Conservation (phyloP, 73 alveolate species). For the Stentor roeselii region DNA sequence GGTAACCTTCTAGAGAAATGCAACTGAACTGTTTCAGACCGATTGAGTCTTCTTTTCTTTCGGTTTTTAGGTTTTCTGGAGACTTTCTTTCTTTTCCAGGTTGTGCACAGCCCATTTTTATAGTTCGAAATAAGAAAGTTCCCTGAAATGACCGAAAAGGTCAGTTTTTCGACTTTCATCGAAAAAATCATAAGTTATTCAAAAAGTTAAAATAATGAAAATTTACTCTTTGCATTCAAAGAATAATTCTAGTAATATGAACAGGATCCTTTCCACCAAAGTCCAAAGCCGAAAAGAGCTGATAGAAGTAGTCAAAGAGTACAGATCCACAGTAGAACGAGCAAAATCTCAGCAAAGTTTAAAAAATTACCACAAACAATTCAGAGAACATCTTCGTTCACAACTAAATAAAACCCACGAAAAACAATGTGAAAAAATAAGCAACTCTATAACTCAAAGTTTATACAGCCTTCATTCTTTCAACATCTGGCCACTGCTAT, state of each 20-base stretch:
- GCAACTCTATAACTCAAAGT: background rate
- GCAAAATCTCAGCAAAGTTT: background rate
- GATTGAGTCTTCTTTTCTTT: background rate
- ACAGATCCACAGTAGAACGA: background rate
- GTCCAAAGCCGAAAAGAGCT: too few relatives aligned
- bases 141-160: too few relatives aligned
- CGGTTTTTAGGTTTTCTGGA: background rate
- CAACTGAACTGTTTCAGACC: background rate
- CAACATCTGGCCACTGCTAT: background rate
- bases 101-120: slow-evolving; percentile 31
- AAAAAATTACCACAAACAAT: background rate
- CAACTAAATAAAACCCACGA: background rate
- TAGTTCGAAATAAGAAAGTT: too few relatives aligned
- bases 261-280: too few relatives aligned
- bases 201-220: too few relatives aligned
- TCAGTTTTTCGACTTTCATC: too few relatives aligned
- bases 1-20: background rate
- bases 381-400: background rate
- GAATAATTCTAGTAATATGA: too few relatives aligned
- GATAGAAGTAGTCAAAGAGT: background rate
- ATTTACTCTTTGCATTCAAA: too few relatives aligned
- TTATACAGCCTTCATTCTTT: too few relatives aligned
- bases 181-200: too few relatives aligned
- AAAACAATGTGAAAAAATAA: background rate
- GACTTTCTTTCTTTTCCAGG: background rate